Evolutionary conservation across 2,329 filamentous ascomycete genomes (phyloP), one percentile per base, ranked within the genome.

Genomic region (Diplodia intermedia): DNA sequence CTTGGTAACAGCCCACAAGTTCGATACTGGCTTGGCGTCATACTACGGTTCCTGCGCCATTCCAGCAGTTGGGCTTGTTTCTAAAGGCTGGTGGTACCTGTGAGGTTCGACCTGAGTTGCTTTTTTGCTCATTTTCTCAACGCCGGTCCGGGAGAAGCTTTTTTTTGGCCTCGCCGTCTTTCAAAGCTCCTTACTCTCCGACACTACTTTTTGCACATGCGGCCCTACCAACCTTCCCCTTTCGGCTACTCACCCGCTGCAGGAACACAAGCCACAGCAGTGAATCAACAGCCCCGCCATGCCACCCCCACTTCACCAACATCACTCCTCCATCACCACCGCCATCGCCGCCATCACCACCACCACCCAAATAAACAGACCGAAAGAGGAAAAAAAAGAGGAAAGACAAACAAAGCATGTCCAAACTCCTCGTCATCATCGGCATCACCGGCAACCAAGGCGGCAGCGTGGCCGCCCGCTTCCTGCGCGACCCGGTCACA

Each of bases 391-490:
- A 5, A 33, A 9, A 15, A 1, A 18, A 54, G 4, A 8, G 26
- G 33, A n/a, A 1, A 23, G 5, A 11, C 33, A 76, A 26, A 26
- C 26, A 26, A 26, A 26, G 26, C 26, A 33, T 62, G 57, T 3
- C 57, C 52, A 66, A 71, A 12, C 69, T 73, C 62, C 69, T 78
- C 61, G 73, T 73, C 55, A 66, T 79, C 68, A 73, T 78, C 52
- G 76, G 76, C 52, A 74, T 75, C 23, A 77, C 75, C 5, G 76
- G 76, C 33, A 67, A 67, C 53, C 68, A 69, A 56, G 88, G 88
- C 60, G 84, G 85, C 70, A 86, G 85, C 9, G 81, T 89, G 55
- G 83, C 86, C 62, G 75, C 79, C 38, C 72, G 74, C 49, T 74
- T 86, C 20, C 79, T 84, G 12, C 70, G 73, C 29, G 77, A 80